Percentiles rank a stretch among this genome's conserved stretches.
Evolutionary conservation across 2,329 filamentous ascomycete species (phyloP).

Genomic region (Trichoderma sp.): DNA sequence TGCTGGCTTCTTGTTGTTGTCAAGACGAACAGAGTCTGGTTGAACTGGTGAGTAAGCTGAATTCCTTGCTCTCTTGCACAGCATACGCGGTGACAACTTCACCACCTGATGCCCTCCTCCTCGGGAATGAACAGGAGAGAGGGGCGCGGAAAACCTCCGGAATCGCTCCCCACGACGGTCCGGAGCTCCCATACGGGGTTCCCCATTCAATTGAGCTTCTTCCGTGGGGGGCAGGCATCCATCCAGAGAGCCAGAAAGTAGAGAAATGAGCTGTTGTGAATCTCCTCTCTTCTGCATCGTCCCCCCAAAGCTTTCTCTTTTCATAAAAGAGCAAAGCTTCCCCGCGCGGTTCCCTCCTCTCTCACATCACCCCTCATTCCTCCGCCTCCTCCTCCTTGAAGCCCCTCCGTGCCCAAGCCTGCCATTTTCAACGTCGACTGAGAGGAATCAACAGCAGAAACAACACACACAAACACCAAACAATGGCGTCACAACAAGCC

Average conservation of each 20-base stretch:
- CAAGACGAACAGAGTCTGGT: too few relatives aligned
- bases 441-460: background rate
- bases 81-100: background rate
- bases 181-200: background rate
- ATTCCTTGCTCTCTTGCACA: background rate
- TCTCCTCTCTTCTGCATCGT: background rate
- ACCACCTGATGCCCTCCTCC: background rate
- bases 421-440: background rate
- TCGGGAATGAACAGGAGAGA: background rate
- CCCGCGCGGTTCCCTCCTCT: background rate
- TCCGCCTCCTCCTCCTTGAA: too few relatives aligned
- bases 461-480: background rate
- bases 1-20: background rate
- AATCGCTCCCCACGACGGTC: constrained; percentile 6
- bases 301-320: background rate
- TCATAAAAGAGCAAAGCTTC: background rate
- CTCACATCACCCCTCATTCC: too few relatives aligned
- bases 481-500: constrained; percentile 35
- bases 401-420: background rate
- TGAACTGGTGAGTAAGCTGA: constrained; percentile 4
- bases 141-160: constrained; percentile 13
- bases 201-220: background rate
- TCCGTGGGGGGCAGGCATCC: background rate
- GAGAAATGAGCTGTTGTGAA: background rate
- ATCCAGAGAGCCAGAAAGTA: too few relatives aligned